phyloP scores from a whole-genome alignment of 2,329 filamentous ascomycete genomes.

The Fusarium sp. region DNA sequence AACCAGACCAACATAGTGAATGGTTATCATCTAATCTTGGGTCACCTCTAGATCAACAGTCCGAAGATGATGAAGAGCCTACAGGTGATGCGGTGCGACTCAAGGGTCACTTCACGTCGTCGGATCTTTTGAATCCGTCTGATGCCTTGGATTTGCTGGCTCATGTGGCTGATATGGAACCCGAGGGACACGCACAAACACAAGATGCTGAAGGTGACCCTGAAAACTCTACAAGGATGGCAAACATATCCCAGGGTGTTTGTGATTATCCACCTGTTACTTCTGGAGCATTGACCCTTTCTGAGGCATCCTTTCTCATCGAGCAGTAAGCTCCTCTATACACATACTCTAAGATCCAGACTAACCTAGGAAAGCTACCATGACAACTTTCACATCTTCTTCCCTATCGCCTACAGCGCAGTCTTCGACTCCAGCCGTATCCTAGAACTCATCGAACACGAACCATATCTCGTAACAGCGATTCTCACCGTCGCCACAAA shows the following conservation, averaged over 20 bases:
- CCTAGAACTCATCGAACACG: conserved; percentile 65
- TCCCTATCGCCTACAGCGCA: conserved; percentile 71
- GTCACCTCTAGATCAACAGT: conserved; percentile 22
- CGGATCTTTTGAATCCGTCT: conserved; percentile 54
- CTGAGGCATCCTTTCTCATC: conserved; percentile 42
- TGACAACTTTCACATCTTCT: conserved; percentile 75
- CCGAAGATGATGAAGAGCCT: conserved; percentile 11
- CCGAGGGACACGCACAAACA: conserved; percentile 26
- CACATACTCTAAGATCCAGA: not conserved
- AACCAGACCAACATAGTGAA: conserved; percentile 22
- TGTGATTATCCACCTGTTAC: conserved; percentile 48
- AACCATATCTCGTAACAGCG: conserved; percentile 75
- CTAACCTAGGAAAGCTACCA: conserved; percentile 60
- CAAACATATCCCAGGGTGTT: not conserved
- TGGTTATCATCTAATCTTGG: conserved; percentile 29
- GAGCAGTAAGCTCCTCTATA: conserved; percentile 37
- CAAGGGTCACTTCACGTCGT: conserved; percentile 54
- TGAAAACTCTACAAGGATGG: not conserved
- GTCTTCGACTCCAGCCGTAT: conserved; percentile 65
- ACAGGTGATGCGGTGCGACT: conserved; percentile 29
- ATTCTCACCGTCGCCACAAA: conserved; percentile 78
- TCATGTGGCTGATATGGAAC: conserved; percentile 54
- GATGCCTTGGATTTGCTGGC: conserved; percentile 55
- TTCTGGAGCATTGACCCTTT: conserved; percentile 44
- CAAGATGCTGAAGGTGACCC: not conserved